phyloP scores from a whole-genome alignment of 768 basidiomycete species.

The Coprinellus aureogranulatus region DNA sequence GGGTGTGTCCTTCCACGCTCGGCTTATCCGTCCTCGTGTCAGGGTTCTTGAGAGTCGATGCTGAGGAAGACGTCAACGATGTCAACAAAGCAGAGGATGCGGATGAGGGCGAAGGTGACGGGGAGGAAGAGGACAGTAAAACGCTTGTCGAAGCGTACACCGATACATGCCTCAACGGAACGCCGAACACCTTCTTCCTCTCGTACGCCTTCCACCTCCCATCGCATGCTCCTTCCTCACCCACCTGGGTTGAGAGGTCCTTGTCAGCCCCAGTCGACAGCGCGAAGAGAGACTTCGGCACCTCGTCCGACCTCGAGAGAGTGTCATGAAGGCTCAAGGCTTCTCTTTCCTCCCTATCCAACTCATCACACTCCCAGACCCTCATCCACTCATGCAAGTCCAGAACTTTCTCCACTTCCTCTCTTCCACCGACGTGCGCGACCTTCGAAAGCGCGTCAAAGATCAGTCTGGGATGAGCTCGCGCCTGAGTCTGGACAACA shows the following conservation, averaged over 20 bases:
- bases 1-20: constrained; percentile 28
- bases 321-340: neutral
- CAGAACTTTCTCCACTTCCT: constrained; percentile 11
- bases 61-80: too few relatives aligned
- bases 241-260: too few relatives aligned
- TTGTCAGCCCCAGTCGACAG: too few relatives aligned
- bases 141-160: constrained; percentile 33
- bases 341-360: constrained; percentile 19
- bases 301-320: neutral
- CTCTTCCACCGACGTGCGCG: constrained; percentile 4
- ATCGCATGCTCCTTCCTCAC: too few relatives aligned
- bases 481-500: constrained; percentile 8
- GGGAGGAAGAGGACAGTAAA: constrained; percentile 20
- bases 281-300: too few relatives aligned
- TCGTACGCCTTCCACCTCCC: neutral
- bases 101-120: too few relatives aligned
- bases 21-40: neutral
- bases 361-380: constrained; percentile 20
- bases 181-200: constrained; percentile 32
- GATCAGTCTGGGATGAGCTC: constrained; percentile 21
- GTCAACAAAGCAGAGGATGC: too few relatives aligned
- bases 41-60: too few relatives aligned
- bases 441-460: constrained; percentile 15
- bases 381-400: constrained; percentile 18
- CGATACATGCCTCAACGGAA: constrained; percentile 31